Evolutionary conservation across 2,329 filamentous ascomycete species (phyloP).

Genomic region (Metarhizium humberi): DNA sequence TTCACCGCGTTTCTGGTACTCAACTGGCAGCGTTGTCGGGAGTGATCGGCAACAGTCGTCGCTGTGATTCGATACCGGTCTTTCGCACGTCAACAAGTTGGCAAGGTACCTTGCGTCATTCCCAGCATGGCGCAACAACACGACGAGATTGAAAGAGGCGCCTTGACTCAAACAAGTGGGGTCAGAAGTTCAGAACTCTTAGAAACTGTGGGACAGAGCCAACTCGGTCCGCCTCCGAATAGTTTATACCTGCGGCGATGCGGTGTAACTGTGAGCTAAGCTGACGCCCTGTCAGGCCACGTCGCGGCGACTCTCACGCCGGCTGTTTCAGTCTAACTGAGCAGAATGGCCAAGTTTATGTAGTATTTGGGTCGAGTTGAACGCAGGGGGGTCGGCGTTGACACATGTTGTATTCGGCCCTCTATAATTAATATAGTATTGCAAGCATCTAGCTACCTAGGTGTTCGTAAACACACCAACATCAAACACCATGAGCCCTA

Average conservation of each 20-base stretch:
- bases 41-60: background rate
- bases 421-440: background rate
- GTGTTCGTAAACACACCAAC: background rate
- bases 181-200: background rate
- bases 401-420: background rate
- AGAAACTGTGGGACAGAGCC: background rate
- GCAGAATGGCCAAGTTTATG: too few species aligned
- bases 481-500: background rate
- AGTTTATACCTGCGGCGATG: too few species aligned
- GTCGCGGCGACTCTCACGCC: too few species aligned
- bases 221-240: slow-evolving; percentile 1
- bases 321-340: too few species aligned
- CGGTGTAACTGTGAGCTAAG: too few species aligned
- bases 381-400: background rate
- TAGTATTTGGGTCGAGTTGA: background rate
- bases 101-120: background rate
- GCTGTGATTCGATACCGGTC: background rate
- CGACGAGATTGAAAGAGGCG: background rate
- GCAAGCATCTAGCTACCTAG: background rate
- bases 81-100: background rate
- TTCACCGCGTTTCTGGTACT: background rate
- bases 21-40: background rate
- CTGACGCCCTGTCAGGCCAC: too few species aligned
- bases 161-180: slow-evolving; percentile 1
- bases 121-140: background rate